A percentile compares a stretch with the other conserved stretches of the same genome.
These are phyloP conservation scores for Bruguiera sexangula DNA, from an alignment of 345 rosid genomes.

Conservation along the genomic window DNA sequence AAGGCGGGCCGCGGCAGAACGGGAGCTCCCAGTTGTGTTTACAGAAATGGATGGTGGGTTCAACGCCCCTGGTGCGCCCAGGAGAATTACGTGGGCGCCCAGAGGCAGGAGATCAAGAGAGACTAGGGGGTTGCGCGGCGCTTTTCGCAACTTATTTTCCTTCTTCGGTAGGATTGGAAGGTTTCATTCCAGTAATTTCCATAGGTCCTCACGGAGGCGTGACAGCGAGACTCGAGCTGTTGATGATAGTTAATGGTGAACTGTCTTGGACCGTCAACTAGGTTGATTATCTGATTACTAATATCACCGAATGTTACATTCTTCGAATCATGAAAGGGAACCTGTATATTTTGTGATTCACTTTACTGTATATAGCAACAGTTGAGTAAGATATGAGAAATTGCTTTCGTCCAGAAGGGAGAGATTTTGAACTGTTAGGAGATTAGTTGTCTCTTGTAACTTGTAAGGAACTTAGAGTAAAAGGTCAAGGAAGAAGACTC, in stretches of 20 bases:
- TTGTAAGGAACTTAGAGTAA: conserved; percentile 6
- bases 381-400: conserved; percentile 19
- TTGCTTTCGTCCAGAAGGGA: conserved; percentile 8
- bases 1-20: conserved; percentile 39
- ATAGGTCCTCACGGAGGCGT: conserved; percentile 35
- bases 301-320: conserved; percentile 17
- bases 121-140: conserved; percentile 42
- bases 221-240: conserved; percentile 17
- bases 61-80: conserved; percentile 38
- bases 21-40: conserved; percentile 52
- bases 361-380: conserved; percentile 38
- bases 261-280: conserved; percentile 8
- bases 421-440: conserved; percentile 23
- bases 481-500: conserved; percentile 10
- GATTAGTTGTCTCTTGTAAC: conserved; percentile 7
- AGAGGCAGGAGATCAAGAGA: conserved; percentile 46
- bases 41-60: conserved; percentile 65
- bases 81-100: conserved; percentile 50
- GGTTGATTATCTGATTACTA: conserved; percentile 15
- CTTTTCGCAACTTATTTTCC: conserved; percentile 35
- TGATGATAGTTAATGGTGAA: conserved; percentile 26
- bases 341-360: conserved; percentile 32
- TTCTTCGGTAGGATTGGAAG: conserved; percentile 33
- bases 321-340: conserved; percentile 26
- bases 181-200: conserved; percentile 17